Evolutionary conservation across 495 filamentous ascomycete genomes (phyloP).

Genomic region (Apodospora peruviana): DNA sequence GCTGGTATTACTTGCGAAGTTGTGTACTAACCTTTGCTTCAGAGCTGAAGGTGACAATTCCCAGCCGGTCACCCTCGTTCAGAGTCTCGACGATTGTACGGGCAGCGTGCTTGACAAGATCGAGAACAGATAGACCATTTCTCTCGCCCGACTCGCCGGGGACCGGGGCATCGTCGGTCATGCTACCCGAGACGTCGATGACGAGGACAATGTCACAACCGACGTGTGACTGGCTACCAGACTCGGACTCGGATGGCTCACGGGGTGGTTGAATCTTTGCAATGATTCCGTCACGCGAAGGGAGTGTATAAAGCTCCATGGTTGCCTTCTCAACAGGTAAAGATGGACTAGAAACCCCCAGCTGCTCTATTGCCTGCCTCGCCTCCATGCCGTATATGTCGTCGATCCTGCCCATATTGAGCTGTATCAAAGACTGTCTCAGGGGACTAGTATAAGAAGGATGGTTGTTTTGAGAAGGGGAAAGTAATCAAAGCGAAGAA

Average conservation of each 20-base stretch:
- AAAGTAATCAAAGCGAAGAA: no score
- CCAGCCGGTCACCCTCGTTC: constrained; percentile 34
- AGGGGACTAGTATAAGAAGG: no score
- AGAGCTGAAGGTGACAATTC: constrained; percentile 38
- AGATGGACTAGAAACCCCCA: no score
- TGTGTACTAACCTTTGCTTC: constrained; percentile 21
- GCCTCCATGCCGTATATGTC: no score
- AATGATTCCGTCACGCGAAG: constrained; percentile 24
- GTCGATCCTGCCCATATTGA: no score
- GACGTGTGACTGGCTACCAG: constrained; percentile 22
- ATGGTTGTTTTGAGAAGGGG: no score
- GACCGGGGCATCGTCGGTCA: constrained; percentile 27
- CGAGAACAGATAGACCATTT: constrained; percentile 34
- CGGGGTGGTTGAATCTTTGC: constrained; percentile 33
- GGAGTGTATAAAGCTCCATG: constrained; percentile 17
- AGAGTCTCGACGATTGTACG: constrained; percentile 38
- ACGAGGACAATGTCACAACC: constrained; percentile 43
- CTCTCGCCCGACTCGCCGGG: constrained; percentile 26
- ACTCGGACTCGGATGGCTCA: constrained; percentile 14
- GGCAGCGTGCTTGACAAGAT: constrained; percentile 42
- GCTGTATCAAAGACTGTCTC: no score
- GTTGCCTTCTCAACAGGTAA: not conserved
- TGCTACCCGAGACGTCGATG: constrained; percentile 42
- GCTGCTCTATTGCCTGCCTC: no score
- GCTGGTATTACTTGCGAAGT: no score